Percentiles rank a stretch among this genome's conserved stretches.
These are phyloP conservation scores for Fusarium sacchari DNA, from an alignment of 2,329 filamentous ascomycete species.

Conservation along the genomic window DNA sequence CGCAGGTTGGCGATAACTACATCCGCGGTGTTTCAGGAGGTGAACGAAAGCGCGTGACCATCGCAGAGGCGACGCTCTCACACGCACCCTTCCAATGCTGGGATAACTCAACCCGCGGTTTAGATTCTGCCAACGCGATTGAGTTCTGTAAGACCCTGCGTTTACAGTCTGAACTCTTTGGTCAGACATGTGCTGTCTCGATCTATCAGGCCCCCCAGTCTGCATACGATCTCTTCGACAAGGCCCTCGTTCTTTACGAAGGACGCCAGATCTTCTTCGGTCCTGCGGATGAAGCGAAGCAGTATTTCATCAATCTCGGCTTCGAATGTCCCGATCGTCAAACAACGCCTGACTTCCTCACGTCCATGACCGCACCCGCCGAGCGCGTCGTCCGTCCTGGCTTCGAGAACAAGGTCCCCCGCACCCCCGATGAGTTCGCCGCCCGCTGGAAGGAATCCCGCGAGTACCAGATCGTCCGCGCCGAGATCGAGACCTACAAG, in stretches of 20 bases:
- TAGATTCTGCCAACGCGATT: conserved; percentile 45
- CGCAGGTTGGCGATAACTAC: conserved; percentile 74
- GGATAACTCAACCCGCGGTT: conserved; percentile 47
- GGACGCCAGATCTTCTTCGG: conserved; percentile 76
- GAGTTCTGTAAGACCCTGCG: conserved; percentile 44
- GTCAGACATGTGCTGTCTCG: conserved; percentile 40
- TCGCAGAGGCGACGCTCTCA: conserved; percentile 74
- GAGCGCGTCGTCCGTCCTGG: conserved; percentile 50
- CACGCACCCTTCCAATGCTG: conserved; percentile 55
- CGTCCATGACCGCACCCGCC: conserved; percentile 58
- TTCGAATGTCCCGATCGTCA: conserved; percentile 70
- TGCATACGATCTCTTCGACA: conserved; percentile 73
- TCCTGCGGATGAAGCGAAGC: conserved; percentile 62
- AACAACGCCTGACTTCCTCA: conserved; percentile 74
- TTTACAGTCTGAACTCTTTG: conserved; percentile 42
- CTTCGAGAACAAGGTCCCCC: conserved; percentile 48
- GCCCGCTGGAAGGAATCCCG: conserved; percentile 47
- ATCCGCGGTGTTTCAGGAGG: conserved; percentile 79
- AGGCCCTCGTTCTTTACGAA: conserved; percentile 73
- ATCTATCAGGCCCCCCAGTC: conserved; percentile 72
- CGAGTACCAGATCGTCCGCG: conserved; percentile 24
- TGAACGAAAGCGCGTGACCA: conserved; percentile 80
- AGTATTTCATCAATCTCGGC: conserved; percentile 70
- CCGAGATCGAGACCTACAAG: conserved; percentile 49
- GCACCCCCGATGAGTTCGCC: conserved; percentile 53